Percentiles rank a stretch among this genome's conserved stretches.
Evolutionary conservation across 2,329 filamentous ascomycete species (phyloP).

Genomic region (Epichloe bromicola): DNA sequence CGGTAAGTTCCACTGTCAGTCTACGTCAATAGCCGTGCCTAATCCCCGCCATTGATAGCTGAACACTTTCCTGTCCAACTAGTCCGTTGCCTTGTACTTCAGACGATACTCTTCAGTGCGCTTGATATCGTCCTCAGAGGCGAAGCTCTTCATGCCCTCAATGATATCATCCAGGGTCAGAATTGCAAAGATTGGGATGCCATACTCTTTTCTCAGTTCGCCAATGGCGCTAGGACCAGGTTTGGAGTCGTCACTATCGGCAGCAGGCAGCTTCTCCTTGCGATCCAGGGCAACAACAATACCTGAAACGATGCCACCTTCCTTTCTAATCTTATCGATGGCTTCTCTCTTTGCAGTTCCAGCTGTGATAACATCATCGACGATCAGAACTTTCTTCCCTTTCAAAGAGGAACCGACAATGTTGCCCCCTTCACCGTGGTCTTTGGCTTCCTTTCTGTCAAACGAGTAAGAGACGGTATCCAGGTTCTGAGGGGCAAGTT

Average conservation of each 20-base stretch:
- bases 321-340: conserved; percentile 72
- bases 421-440: conserved; percentile 85
- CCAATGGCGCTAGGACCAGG: conserved; percentile 71
- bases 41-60: background rate
- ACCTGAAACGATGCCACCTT: conserved; percentile 74
- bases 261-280: conserved; percentile 62
- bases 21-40: background rate
- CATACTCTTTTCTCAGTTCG: conserved; percentile 70
- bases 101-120: conserved; percentile 61
- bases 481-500: conserved; percentile 54
- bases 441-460: conserved; percentile 93
- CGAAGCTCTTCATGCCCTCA: conserved; percentile 48
- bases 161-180: conserved; percentile 77
- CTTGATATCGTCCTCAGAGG: conserved; percentile 48
- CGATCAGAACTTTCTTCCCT: conserved; percentile 75
- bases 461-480: conserved; percentile 70
- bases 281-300: conserved; percentile 84
- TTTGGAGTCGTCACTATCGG: conserved; percentile 53
- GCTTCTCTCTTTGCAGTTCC: conserved; percentile 90
- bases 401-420: conserved; percentile 80
- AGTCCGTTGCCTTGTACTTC: conserved; percentile 50
- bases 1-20: background rate
- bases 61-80: background rate
- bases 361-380: conserved; percentile 94
- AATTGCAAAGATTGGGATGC: conserved; percentile 73